Base-by-base conservation (phyloP, 2,329 filamentous ascomycete genomes). In the Drechslera avenae region DNA sequence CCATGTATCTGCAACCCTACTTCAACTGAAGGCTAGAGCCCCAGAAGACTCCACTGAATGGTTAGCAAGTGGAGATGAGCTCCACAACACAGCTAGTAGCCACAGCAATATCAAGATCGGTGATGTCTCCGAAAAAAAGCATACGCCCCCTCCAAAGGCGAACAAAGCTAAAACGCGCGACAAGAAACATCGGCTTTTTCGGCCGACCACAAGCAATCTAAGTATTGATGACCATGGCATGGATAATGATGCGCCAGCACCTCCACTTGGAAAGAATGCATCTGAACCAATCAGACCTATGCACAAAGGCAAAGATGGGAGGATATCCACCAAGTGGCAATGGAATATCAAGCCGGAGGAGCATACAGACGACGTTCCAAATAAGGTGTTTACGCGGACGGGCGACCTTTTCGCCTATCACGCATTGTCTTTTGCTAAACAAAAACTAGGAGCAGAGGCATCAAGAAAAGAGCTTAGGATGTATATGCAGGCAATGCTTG, bases 341-440 rank as follows among this genome's bases (percentile, higher is more conserved):
- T 69, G 67, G 65, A 12, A 68, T 21, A 18, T 71, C 4, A 36
- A 64, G 4, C 32, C 45, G 0, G 12, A 19, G 5, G 10, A 36
- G 10, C 8, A 59, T 4, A 35, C 21, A n/a, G 5, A 40, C 1
- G 40, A 50, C 13, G 35, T 47, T n/a, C 12, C 57, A 13, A 8
- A 19, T n/a, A 14, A 23, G 2, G 17, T 46, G 5, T 68, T 69
- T 39, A 26, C 51, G 7, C 46, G 44, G 30, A 53, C 44, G 2
- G 51, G 41, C 19, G 64, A 68, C 47, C 48, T 68, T 0, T 69
- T 66, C 18, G 61, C 65, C 0, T 70, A 52, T 33, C 67, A 70
- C 32, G 61, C 62, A 4, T 19, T 66, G 2, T 64, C 65, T 0
- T 35, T 64, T 2, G 51, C 57, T 1, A 41, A 41, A 21, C 13